Base-by-base conservation (phyloP, 2,329 filamentous ascomycete species). In the Helminthosporium solani region DNA sequence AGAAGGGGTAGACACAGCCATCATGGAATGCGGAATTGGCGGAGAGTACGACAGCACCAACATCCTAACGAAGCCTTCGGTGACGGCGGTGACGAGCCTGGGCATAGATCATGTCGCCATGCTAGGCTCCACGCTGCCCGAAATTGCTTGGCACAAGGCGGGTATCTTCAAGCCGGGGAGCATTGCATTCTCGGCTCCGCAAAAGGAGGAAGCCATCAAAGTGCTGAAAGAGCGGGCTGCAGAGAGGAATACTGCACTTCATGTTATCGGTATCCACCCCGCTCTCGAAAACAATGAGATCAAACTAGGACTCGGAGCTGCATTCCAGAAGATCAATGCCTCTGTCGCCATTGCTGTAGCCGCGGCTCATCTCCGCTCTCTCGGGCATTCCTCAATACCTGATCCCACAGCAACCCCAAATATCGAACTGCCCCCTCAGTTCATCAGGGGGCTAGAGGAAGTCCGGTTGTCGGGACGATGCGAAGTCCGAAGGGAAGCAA, bases 31-130 rank as follows among this genome's bases (percentile, higher is more conserved):
- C 61, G 94, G 94, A 0, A 95, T 97, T 53, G 94, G 94, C 14
- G 94, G 91, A 39, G 89, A 96, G 71, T 90, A 90, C 61, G 92
- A 97, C 64, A 87, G 87, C 21, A 99, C 94, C 8, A 97, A 97
- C 63, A 81, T 97, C 18, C 71, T 99, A 5, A 75, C 78, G 9
- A 78, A 81, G 11, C 86, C 90, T 1, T 84, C 81, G 6, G 85
- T 84, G 1, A 81, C 84, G 1, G 87, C 86, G 0, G 84, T 96
- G 30, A 85, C 90, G 16, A 90, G 86, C 60, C 70, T 96, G 34
- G 90, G 89, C 3, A 86, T 96, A 49, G 91, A 96, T 60, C 91
- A 96, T 68, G 84, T 86, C 1, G 83, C 80, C 3, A 84, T 95
- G 78, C 76, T 96, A 28, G 91, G 91, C 9, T 77, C 80, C 30